phyloP scores from a whole-genome alignment of 345 rosid genomes.

The Fremontodendron californicum region DNA sequence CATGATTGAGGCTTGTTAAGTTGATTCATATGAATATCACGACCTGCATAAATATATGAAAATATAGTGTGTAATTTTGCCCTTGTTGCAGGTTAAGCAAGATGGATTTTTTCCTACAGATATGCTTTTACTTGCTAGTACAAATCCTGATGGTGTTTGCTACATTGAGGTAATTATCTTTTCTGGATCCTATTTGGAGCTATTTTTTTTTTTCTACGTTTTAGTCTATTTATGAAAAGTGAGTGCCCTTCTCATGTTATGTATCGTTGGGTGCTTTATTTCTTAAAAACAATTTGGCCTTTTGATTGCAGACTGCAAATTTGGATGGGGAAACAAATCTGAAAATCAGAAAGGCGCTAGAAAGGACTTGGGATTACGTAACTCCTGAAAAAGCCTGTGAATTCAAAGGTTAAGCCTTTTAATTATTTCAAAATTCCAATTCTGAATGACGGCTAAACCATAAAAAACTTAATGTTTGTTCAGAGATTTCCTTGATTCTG shows the following conservation, averaged over 20 bases:
- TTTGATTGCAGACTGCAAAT: conserved; percentile 80
- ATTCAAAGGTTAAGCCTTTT: conserved; percentile 63
- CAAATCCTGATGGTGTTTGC: conserved; percentile 95
- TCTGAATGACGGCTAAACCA: not conserved
- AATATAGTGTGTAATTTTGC: conserved; percentile 16
- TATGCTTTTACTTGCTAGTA: conserved; percentile 82
- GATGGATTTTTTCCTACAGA: conserved; percentile 97
- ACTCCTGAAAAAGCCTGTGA: conserved; percentile 84
- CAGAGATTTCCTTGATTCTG: not conserved
- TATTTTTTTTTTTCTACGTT: not conserved
- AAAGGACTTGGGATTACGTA: conserved; percentile 95
- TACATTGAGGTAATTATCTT: conserved; percentile 69
- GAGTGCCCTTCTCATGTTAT: conserved; percentile 1
- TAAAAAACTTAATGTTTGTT: not conserved
- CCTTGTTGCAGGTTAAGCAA: conserved; percentile 71
- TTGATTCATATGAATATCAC: not conserved
- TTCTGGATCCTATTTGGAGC: conserved; percentile 3
- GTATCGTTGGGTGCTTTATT: not conserved
- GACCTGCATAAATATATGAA: not conserved
- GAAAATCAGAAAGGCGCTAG: conserved; percentile 95
- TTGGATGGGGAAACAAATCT: conserved; percentile 99
- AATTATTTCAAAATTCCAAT: not conserved
- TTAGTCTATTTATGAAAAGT: not conserved
- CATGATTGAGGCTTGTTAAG: not conserved
- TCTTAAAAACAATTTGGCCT: conserved; percentile 7